These are phyloP conservation scores for Cercospora beticola DNA, from an alignment of 2,329 filamentous ascomycete genomes.

Conservation along the genomic window DNA sequence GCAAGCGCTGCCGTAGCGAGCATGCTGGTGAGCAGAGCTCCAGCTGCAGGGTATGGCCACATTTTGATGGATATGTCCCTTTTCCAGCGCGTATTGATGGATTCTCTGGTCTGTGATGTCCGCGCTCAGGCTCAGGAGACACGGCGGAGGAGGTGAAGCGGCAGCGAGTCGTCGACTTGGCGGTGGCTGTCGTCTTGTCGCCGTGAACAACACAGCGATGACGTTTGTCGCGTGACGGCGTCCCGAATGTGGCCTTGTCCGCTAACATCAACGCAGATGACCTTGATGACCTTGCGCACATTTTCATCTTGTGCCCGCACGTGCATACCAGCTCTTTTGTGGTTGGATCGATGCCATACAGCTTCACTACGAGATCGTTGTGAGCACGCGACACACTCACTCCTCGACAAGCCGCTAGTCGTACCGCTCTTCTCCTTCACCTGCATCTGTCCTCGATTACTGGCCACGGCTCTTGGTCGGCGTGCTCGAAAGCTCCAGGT, in stretches of 20 bases:
- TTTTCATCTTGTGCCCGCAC: background rate
- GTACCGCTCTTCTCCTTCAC: background rate
- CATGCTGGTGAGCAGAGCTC: conserved; percentile 2
- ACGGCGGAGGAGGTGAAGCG: background rate
- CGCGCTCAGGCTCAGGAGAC: background rate
- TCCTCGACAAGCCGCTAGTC: background rate
- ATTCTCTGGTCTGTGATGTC: background rate
- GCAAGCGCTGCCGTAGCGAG: conserved; percentile 11
- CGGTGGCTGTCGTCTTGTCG: background rate
- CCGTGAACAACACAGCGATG: background rate
- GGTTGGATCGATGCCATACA: background rate
- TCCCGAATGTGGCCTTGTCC: background rate
- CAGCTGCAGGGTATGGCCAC: background rate
- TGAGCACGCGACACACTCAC: background rate
- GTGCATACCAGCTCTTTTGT: background rate
- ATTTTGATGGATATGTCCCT: background rate
- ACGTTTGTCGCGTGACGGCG: background rate
- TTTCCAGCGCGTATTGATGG: background rate
- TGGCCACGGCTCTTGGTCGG: background rate
- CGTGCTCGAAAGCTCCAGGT: too few relatives aligned
- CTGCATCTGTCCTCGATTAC: background rate
- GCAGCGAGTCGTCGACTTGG: background rate
- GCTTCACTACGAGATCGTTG: background rate
- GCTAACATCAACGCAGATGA: background rate
- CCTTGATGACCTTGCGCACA: background rate